Conservation (phyloP, 352 stramenopile species). For the Hyaloperonospora brassicae region DNA sequence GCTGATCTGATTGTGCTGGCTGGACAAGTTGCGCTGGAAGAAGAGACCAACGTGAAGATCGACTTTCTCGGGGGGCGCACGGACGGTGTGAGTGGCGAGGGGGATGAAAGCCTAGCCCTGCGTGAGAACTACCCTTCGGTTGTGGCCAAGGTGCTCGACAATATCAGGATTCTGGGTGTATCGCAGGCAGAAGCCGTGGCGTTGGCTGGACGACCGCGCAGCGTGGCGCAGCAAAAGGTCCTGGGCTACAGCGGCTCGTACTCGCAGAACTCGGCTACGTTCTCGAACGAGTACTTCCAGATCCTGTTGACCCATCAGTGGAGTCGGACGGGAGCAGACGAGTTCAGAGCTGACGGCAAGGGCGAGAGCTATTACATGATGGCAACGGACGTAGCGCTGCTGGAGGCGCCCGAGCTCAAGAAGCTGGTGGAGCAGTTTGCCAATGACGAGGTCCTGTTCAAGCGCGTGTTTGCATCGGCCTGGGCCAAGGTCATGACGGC, state of each 20-base stretch:
- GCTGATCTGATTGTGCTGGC: slow-evolving; percentile 91
- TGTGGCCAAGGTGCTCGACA: slow-evolving; percentile 79
- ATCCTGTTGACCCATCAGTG: too few species aligned
- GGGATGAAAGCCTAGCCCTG: slow-evolving; percentile 80
- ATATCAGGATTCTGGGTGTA: slow-evolving; percentile 90
- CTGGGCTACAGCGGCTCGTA: too few species aligned
- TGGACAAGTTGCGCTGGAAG: slow-evolving; percentile 31
- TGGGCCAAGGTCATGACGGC: slow-evolving; percentile 24
- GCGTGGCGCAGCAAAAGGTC: slow-evolving; percentile 84
- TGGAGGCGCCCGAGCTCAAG: slow-evolving; percentile 23
- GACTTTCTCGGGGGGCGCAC: slow-evolving; percentile 31
- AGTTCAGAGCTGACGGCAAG: slow-evolving; percentile 20
- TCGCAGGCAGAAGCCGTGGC: slow-evolving; percentile 90
- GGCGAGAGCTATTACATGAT: slow-evolving; percentile 29
- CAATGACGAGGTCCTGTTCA: slow-evolving; percentile 13
- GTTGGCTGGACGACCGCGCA: slow-evolving; percentile 81
- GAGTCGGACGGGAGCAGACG: too few species aligned
- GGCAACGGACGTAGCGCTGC: slow-evolving; percentile 18
- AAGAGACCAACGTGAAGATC: slow-evolving; percentile 15
- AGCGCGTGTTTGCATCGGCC: slow-evolving; percentile 17
- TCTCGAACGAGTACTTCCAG: too few species aligned
- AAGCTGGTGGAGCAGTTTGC: slow-evolving; percentile 14
- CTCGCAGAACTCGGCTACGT: too few species aligned
- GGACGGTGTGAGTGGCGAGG: slow-evolving; percentile 72
- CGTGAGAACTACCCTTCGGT: slow-evolving; percentile 74